These are phyloP conservation scores for Yamadazyma buinensis DNA, from an alignment of 1,139 yeast genomes.

Conservation along the genomic window DNA sequence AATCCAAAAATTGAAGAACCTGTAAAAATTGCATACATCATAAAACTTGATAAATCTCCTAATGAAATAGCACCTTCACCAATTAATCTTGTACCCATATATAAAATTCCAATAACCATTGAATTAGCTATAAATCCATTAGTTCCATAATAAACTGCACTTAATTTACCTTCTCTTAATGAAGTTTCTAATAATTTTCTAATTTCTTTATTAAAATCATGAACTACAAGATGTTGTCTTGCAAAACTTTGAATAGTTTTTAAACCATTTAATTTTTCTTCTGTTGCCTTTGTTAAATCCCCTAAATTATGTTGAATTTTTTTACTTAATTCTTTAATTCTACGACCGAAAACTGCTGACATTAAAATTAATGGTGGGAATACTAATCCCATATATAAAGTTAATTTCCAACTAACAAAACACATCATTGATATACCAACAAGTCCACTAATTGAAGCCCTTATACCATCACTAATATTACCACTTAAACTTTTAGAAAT, in stretches of 20 bases:
- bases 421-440: constrained; percentile 88
- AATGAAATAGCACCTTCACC: constrained; percentile 66
- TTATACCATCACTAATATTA: constrained; percentile 85
- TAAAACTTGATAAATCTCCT: constrained; percentile 89
- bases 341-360: constrained; percentile 74
- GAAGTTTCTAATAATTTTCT: constrained; percentile 72
- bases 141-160: constrained; percentile 71
- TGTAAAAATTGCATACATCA: constrained; percentile 91
- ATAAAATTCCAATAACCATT: constrained; percentile 70
- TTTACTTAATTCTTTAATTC: constrained; percentile 71
- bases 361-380: constrained; percentile 81
- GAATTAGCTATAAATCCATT: constrained; percentile 81
- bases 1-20: constrained; percentile 88
- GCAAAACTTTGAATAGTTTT: constrained; percentile 87
- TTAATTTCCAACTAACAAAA: constrained; percentile 74
- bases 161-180: constrained; percentile 72
- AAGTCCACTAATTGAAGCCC: constrained; percentile 73
- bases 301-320: constrained; percentile 85
- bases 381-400: constrained; percentile 69
- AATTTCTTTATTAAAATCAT: constrained; percentile 58
- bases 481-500: constrained; percentile 86
- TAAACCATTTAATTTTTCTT: constrained; percentile 84
- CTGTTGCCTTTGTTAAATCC: constrained; percentile 80
- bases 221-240: constrained; percentile 60
- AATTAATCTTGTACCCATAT: constrained; percentile 79